These are phyloP conservation scores for Rhododendron ovatum DNA, from an alignment of 148 eudicot genomes.

Conservation along the genomic window DNA sequence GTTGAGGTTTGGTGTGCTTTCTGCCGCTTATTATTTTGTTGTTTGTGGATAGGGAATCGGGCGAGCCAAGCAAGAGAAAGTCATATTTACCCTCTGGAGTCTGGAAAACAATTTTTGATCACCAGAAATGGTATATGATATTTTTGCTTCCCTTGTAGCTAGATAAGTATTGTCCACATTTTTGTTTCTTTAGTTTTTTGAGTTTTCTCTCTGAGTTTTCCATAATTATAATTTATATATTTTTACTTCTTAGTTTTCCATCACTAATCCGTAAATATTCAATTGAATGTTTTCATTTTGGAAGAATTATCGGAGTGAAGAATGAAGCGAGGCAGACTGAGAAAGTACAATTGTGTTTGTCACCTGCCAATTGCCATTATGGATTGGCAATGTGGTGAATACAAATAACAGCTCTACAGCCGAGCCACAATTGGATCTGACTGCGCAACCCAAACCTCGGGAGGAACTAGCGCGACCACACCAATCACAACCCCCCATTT, in stretches of 20 bases:
- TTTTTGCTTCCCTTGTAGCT: not conserved
- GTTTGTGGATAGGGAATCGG: conserved; percentile 74
- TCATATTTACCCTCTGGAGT: conserved; percentile 65
- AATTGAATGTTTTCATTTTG: not conserved
- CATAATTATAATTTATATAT: too few relatives aligned
- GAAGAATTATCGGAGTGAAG: not conserved
- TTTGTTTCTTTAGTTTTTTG: not conserved
- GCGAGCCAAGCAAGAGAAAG: conserved; percentile 91
- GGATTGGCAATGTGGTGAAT: not conserved
- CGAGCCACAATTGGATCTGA: too few relatives aligned
- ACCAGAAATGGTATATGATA: conserved; percentile 74
- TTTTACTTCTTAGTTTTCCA: not conserved
- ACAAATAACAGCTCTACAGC: too few relatives aligned
- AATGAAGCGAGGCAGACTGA: not conserved
- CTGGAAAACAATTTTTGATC: conserved; percentile 80
- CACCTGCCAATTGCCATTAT: not conserved
- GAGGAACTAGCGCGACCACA: too few relatives aligned
- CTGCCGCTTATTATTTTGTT: conserved; percentile 2
- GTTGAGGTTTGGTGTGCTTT: not conserved
- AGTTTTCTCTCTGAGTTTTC: not conserved
- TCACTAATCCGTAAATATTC: too few relatives aligned
- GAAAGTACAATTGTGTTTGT: not conserved
- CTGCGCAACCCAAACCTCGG: too few relatives aligned
- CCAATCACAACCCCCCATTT: too few relatives aligned
- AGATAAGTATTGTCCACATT: not conserved